A percentile compares a stretch with the other conserved stretches of the same genome.
Conservation (phyloP, 345 rosid species). For the Garcia nutans region DNA sequence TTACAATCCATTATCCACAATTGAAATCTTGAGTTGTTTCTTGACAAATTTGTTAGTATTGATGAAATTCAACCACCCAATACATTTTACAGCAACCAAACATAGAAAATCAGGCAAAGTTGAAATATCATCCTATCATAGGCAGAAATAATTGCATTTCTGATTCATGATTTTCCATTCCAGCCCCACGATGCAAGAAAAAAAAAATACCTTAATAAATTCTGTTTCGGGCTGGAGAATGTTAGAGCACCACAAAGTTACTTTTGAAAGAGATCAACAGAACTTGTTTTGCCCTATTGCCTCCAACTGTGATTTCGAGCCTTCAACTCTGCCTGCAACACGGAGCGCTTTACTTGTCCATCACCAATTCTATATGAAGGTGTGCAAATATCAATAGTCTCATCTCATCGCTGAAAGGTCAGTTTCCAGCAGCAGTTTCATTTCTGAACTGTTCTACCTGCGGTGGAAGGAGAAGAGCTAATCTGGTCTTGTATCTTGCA, state of each 20-base stretch:
- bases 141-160: background rate
- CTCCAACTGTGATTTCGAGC: background rate
- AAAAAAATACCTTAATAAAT: background rate
- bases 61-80: background rate
- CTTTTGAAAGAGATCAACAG: background rate
- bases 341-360: background rate
- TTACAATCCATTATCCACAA: background rate
- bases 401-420: slow-evolving; percentile 15
- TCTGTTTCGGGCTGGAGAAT: slow-evolving; percentile 8
- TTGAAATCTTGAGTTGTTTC: background rate
- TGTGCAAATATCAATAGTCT: background rate
- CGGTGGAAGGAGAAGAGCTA: slow-evolving; percentile 78
- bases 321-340: background rate
- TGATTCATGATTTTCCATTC: background rate
- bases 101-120: background rate
- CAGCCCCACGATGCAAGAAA: background rate
- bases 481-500: slow-evolving; percentile 75
- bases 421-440: slow-evolving; percentile 36
- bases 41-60: background rate
- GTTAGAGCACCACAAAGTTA: background rate
- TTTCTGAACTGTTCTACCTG: slow-evolving; percentile 49
- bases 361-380: background rate
- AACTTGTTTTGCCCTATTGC: background rate
- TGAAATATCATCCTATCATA: slow-evolving; percentile 3
- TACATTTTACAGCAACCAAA: background rate